Evolutionary conservation across 371 early-diverging fungal genomes (phyloP).

Genomic region (Blyttiomyces sp.): DNA sequence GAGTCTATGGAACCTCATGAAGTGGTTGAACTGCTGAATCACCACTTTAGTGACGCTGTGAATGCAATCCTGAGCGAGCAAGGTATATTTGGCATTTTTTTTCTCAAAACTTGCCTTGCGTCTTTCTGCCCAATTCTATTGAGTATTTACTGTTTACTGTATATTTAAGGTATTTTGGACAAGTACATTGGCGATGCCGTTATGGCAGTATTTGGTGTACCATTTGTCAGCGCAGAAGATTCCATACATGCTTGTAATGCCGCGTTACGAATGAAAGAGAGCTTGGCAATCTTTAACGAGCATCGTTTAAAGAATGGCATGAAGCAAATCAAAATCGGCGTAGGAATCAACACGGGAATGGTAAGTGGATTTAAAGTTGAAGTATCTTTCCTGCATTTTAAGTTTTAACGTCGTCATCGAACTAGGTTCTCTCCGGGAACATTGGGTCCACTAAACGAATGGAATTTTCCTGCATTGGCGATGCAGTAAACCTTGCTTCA

Average conservation of each 20-base stretch:
- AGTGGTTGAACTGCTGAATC: conserved; percentile 48
- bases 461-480: conserved; percentile 51
- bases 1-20: conserved; percentile 45
- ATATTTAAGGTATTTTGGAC: conserved; percentile 39
- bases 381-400: not conserved
- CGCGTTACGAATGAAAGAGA: conserved; percentile 42
- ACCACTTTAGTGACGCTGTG: conserved; percentile 47
- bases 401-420: not conserved
- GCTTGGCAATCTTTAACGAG: conserved; percentile 30
- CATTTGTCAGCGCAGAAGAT: conserved; percentile 42
- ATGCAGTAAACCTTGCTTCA: conserved; percentile 45
- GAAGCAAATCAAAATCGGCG: conserved; percentile 40
- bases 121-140: no score
- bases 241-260: conserved; percentile 46
- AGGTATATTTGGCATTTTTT: conserved; percentile 15
- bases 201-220: conserved; percentile 54
- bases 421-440: conserved; percentile 43
- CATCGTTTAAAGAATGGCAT: conserved; percentile 16
- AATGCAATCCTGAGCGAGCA: conserved; percentile 45
- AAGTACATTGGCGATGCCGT: conserved; percentile 51
- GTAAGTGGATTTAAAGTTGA: conserved; percentile 8
- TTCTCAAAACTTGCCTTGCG: not conserved
- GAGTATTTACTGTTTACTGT: not conserved
- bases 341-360: conserved; percentile 50
- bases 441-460: conserved; percentile 50